Base-by-base conservation (phyloP, 176 grass and related monocot species). In the Juncus inflexus region DNA sequence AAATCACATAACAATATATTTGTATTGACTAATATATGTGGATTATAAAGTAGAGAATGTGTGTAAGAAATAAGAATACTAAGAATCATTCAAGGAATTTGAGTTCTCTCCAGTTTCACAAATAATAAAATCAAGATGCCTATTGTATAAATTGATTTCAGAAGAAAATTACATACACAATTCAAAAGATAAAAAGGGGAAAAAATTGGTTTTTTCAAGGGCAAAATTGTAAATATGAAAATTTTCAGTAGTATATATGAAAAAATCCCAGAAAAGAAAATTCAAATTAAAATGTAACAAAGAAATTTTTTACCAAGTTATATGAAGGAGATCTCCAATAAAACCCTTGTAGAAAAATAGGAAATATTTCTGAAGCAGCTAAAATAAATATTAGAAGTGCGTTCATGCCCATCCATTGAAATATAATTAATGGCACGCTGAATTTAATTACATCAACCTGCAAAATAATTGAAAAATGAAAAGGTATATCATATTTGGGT, bases 391-490 rank as follows among this genome's bases (percentile, higher is more conserved):
- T 85, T 74, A 89, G 75, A 55, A 99, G 85, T 6, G 83, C 94
- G 63, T 99, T 92, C 94, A 99, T 86, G 66, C 88, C 83, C 85
- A 89, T 86, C 94, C 94, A 92, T 60, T 92, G 84, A 77, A 99
- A 89, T 59, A 99, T 64, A 54, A 99, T 66, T n/a, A 99, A 86
- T 57, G 88, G 78, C 49, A 64, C 77, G 61, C 74, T 79, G 52
- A 92, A 75, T 35, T 82, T 73, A 47, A 69, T 36, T 15, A 89
- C 66, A 84, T 92, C 94, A 62, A 99, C 80, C 85, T 84, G 83
- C 73, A 72, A 0, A 9, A 84, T 28, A 40, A 77, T 19, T 9
- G 7, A 69, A 19, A 74, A 50, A 55, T 6, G 4, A 47, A 35
- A 41, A 42, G 37, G 28, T 2, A 9, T 35, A 42, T 62, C 62